Percentiles rank a stretch among this genome's conserved stretches.
Conservation (phyloP, 192 early-diverging fungal genomes). For the Podila horticola region DNA sequence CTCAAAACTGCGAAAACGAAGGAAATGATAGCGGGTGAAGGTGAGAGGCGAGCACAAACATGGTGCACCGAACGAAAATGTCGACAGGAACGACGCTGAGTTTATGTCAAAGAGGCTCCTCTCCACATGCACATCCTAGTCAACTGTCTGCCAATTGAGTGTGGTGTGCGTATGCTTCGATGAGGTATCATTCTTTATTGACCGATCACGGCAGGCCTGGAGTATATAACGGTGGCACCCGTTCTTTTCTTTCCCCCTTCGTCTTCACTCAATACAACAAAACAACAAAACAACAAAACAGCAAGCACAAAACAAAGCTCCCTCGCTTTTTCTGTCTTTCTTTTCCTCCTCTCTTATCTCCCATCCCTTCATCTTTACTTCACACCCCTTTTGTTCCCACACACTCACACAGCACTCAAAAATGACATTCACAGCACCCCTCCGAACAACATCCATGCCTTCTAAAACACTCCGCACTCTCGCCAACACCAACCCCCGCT, state of each 20-base stretch:
- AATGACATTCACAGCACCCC: conserved; percentile 19
- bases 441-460: conserved; percentile 11
- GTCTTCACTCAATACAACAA: not conserved
- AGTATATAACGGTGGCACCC: no score
- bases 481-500: conserved; percentile 7
- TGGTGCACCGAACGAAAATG: no score
- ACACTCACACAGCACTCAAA: not conserved
- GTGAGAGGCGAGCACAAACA: no score
- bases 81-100: no score
- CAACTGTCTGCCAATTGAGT: no score
- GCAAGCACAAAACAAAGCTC: not conserved
- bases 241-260: not conserved
- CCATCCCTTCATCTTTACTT: not conserved
- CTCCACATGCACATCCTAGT: no score
- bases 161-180: no score
- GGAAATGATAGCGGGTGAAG: no score
- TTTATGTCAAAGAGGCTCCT: no score
- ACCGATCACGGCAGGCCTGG: no score
- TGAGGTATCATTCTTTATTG: no score
- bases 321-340: not conserved
- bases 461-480: conserved; percentile 11
- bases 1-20: no score
- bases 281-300: not conserved
- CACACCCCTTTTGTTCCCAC: not conserved
- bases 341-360: not conserved